Evolutionary conservation across 495 filamentous ascomycete genomes (phyloP).

Genomic region (Chaetomidium leptoderma): DNA sequence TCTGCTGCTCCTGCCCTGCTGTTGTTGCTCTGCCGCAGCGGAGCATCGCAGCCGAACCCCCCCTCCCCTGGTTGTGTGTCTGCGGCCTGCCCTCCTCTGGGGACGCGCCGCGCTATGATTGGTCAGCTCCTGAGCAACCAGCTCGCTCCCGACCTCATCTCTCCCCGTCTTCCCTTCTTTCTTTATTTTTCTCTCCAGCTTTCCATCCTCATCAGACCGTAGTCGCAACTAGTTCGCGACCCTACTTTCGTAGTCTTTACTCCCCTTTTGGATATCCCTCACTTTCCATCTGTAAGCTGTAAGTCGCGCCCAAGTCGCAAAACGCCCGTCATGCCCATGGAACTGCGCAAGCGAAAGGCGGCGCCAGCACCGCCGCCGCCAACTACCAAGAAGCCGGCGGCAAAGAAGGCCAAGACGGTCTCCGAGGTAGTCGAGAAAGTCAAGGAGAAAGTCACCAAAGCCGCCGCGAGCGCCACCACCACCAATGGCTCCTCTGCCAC

Average conservation of each 20-base stretch:
- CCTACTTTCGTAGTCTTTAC: slow-evolving; percentile 14
- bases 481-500: slow-evolving; percentile 38
- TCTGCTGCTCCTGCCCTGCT: neutral
- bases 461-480: slow-evolving; percentile 39
- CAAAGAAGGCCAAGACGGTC: slow-evolving; percentile 29
- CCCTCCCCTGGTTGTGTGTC: slow-evolving; percentile 23
- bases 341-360: slow-evolving; percentile 75
- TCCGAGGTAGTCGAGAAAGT: slow-evolving; percentile 46
- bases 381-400: slow-evolving; percentile 49
- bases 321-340: slow-evolving; percentile 46
- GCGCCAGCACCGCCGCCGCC: slow-evolving; percentile 52
- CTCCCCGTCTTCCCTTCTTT: slow-evolving; percentile 9
- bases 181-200: slow-evolving; percentile 1
- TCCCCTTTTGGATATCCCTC: neutral
- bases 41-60: slow-evolving; percentile 17
- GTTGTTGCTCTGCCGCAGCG: slow-evolving; percentile 4
- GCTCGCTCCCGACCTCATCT: slow-evolving; percentile 22
- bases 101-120: slow-evolving; percentile 26
- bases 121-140: slow-evolving; percentile 32
- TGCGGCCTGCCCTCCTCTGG: slow-evolving; percentile 22
- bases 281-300: slow-evolving; percentile 4
- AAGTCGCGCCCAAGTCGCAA: slow-evolving; percentile 9
- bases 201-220: neutral
- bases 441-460: slow-evolving; percentile 34
- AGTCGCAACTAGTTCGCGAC: slow-evolving; percentile 4